Base-by-base conservation (phyloP, 225 moss, liverwort and hornwort species). In the Marchantia polymorpha region DNA sequence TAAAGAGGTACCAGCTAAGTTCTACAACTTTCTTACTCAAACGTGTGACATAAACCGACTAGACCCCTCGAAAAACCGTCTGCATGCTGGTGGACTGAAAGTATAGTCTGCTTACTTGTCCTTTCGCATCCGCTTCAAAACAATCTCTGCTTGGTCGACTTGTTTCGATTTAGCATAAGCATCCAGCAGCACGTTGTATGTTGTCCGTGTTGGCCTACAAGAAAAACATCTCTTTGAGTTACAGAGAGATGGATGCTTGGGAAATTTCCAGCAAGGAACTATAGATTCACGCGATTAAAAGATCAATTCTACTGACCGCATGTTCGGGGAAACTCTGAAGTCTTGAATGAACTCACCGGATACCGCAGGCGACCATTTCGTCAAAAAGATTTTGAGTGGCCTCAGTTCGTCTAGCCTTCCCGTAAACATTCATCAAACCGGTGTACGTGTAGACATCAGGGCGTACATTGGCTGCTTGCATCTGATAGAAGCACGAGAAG, bases 121-220 rank as follows among this genome's bases (percentile, higher is more conserved):
- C 83, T 90, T 87, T 67, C 92, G 89, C 95, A 95, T 95, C 83
- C 87, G 89, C 86, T 91, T 95, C 78, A 95, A 89, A 30, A 92
- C 67, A 17, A 73, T 86, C 80, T 95, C 93, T 53, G 93, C 95
- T 82, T 91, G 91, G 46, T 89, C 89, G 46, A 92, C 91, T 86
- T 92, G 90, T 88, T 88, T 91, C 80, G 90, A 86, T 84, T 84
- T 92, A 25, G 90, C 92, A 81, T 95, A 91, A 0, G 90, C 91
- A 78, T 95, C 90, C 48, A 95, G 72, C 29, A 95, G 77, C 52
- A 92, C 84, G 71, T 92, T 95, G 60, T 95, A 95, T 47, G 95
- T 88, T 53, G 88, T 89, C 64, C 83, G 86, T 54, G 92, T 89
- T 60, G 95, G 95, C 80, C 93, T 95, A 71, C 31, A 55, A 55